Conservation (phyloP, 805 yeast species). For the Kazachstania martiniae region DNA sequence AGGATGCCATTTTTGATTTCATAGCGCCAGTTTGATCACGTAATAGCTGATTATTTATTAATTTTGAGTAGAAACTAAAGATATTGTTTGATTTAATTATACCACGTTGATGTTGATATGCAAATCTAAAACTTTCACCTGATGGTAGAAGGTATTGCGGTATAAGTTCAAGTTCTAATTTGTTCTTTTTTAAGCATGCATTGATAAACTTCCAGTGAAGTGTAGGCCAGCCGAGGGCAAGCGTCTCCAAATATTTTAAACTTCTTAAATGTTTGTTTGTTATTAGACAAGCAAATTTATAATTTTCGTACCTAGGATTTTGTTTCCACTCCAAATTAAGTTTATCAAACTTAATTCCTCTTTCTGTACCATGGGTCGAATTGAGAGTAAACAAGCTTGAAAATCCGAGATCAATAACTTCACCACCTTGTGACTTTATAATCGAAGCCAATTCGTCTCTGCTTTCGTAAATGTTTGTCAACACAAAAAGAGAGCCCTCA, state of each 20-base stretch:
- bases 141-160: slow-evolving; percentile 54
- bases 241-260: slow-evolving; percentile 62
- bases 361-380: neutral
- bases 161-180: slow-evolving; percentile 28
- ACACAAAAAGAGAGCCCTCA: slow-evolving; percentile 29
- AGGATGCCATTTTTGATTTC: slow-evolving; percentile 18
- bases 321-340: slow-evolving; percentile 9
- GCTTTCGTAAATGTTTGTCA: slow-evolving; percentile 28
- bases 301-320: slow-evolving; percentile 10
- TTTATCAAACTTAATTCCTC: neutral
- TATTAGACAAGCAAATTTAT: slow-evolving; percentile 54
- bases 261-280: slow-evolving; percentile 52
- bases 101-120: slow-evolving; percentile 8
- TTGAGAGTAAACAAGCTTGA: slow-evolving; percentile 17
- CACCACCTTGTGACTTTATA: slow-evolving; percentile 37
- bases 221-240: slow-evolving; percentile 83
- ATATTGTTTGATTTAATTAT: slow-evolving; percentile 41
- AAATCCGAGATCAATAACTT: slow-evolving; percentile 28
- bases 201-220: slow-evolving; percentile 46
- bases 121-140: slow-evolving; percentile 47
- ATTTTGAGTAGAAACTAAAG: slow-evolving; percentile 32
- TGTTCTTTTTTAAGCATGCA: slow-evolving; percentile 32
- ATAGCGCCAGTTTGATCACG: slow-evolving; percentile 29
- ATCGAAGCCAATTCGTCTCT: slow-evolving; percentile 26
- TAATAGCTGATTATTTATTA: slow-evolving; percentile 24